phyloP scores from a whole-genome alignment of 352 stramenopile genomes.

The Phytophthora foliorum region DNA sequence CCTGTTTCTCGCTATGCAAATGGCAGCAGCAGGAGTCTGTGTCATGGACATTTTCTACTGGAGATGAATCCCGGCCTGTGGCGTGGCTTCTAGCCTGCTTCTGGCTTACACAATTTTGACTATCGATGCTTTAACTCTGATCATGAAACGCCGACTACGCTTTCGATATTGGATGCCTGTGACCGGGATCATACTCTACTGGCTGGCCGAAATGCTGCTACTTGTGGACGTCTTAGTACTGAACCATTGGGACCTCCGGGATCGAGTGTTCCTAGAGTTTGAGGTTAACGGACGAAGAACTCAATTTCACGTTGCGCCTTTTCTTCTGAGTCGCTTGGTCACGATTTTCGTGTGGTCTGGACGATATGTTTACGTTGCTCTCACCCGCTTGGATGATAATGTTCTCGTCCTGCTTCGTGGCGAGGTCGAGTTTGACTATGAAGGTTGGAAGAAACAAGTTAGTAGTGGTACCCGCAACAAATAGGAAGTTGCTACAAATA shows the following conservation, averaged over 20 bases:
- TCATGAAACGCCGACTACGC: constrained; percentile 15
- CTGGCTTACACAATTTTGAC: constrained; percentile 8
- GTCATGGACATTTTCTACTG: constrained; percentile 12
- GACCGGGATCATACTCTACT: not conserved
- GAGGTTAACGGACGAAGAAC: not conserved
- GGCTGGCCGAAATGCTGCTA: not conserved
- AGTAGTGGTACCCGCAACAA: not conserved
- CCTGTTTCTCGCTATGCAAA: constrained; percentile 11
- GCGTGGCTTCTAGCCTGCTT: not conserved
- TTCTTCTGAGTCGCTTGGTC: constrained; percentile 17
- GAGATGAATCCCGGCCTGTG: constrained; percentile 10
- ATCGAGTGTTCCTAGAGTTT: constrained; percentile 19
- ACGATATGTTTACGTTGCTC: constrained; percentile 8
- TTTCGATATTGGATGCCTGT: constrained; percentile 15
- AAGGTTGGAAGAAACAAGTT: constrained; percentile 18
- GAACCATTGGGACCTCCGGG: constrained; percentile 9
- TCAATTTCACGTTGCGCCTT: constrained; percentile 17
- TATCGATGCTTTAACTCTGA: constrained; percentile 15
- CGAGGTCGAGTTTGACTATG: constrained; percentile 21
- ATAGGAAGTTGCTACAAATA: not conserved
- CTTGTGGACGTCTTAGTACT: constrained; percentile 11
- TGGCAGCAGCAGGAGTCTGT: not conserved
- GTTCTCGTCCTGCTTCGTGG: constrained; percentile 20
- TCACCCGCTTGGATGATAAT: constrained; percentile 11
- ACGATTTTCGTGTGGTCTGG: constrained; percentile 17